phyloP scores from a whole-genome alignment of 345 rosid species.

The Gossypium australe region DNA sequence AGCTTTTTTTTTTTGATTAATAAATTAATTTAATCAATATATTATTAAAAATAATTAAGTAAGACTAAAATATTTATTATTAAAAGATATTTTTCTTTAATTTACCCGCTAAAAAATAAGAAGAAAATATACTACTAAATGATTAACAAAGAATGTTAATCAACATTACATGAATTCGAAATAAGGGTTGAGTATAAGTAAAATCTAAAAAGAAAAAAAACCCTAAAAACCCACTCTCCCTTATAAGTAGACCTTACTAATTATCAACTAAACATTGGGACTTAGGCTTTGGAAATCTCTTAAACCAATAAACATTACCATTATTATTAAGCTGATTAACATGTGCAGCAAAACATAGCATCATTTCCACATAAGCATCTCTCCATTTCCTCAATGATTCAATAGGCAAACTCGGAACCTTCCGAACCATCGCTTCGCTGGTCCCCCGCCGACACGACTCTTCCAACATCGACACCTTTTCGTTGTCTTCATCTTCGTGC shows the following conservation, averaged over 20 bases:
- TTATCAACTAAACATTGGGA: not conserved
- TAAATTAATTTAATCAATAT: no score
- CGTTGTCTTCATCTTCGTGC: not conserved
- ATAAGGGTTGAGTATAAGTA: no score
- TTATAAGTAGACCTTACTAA: not conserved
- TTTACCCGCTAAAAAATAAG: no score
- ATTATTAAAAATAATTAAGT: no score
- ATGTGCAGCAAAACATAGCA: constrained; percentile 4
- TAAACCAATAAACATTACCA: constrained; percentile 3
- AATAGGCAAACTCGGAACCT: not conserved
- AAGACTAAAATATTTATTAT: no score
- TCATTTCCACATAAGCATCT: constrained; percentile 5
- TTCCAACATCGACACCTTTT: not conserved
- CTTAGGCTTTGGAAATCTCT: not conserved
- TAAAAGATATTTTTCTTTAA: no score
- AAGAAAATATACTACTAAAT: no score
- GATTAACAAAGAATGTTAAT: no score
- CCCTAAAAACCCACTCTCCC: not conserved
- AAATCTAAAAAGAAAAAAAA: no score
- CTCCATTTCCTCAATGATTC: constrained; percentile 4
- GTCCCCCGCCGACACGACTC: not conserved
- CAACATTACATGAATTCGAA: no score
- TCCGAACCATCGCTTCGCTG: not conserved
- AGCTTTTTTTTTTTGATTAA: no score
- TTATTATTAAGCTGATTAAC: not conserved